These are phyloP conservation scores for Lunularia cruciata DNA, from an alignment of 225 moss, liverwort and hornwort genomes.

Conservation along the genomic window DNA sequence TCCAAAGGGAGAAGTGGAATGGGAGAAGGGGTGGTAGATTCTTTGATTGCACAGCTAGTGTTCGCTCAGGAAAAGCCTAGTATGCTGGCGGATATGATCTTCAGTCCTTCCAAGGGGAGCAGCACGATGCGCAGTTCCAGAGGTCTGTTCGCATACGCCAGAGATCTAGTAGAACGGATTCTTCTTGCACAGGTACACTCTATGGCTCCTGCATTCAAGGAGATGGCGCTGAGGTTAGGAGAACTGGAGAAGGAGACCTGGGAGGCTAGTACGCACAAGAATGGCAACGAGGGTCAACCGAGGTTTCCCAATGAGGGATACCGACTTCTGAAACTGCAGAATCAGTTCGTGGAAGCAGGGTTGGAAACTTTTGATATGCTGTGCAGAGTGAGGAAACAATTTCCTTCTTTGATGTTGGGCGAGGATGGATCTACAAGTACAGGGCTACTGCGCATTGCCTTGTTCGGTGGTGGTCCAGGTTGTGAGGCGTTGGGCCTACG, in stretches of 20 bases:
- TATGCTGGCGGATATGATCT: slow-evolving; percentile 45
- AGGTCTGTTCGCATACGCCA: slow-evolving; percentile 39
- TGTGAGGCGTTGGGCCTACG: slow-evolving; percentile 43
- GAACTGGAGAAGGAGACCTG: slow-evolving; percentile 32
- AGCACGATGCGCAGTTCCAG: slow-evolving; percentile 15
- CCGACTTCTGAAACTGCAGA: slow-evolving; percentile 39
- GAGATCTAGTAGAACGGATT: slow-evolving; percentile 42
- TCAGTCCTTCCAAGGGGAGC: slow-evolving; percentile 30
- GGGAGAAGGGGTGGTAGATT: slow-evolving; percentile 42
- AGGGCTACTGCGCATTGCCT: slow-evolving; percentile 31
- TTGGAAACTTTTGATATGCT: slow-evolving; percentile 41
- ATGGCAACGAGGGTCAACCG: neutral
- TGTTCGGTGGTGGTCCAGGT: slow-evolving; percentile 46
- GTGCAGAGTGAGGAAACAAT: slow-evolving; percentile 40
- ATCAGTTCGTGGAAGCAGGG: slow-evolving; percentile 43
- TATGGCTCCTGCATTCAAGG: slow-evolving; percentile 30
- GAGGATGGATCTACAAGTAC: slow-evolving; percentile 27
- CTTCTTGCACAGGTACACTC: slow-evolving; percentile 40
- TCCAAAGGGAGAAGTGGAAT: slow-evolving; percentile 42
- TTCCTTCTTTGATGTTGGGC: slow-evolving; percentile 33
- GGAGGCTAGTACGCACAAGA: slow-evolving; percentile 9
- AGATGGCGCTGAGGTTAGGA: slow-evolving; percentile 29
- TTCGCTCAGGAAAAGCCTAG: slow-evolving; percentile 43
- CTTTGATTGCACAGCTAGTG: slow-evolving; percentile 38
- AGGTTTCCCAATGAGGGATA: slow-evolving; percentile 41